A percentile compares a stretch with the other conserved stretches of the same genome.
Conservation (phyloP, 2,329 filamentous ascomycete species). For the Aspergillus latus region DNA sequence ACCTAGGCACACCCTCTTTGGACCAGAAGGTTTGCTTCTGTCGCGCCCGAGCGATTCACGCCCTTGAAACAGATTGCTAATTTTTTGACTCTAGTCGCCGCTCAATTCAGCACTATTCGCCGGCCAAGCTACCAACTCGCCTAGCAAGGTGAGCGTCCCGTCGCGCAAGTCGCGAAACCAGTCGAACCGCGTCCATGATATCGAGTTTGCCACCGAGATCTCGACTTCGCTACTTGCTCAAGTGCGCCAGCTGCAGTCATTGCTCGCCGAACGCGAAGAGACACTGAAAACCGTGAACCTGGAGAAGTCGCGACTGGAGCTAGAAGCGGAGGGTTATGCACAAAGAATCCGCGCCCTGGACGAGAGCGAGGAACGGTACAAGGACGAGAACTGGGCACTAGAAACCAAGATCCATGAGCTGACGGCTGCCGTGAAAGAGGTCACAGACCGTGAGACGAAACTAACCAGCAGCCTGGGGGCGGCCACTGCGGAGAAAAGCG, state of each 20-base stretch:
- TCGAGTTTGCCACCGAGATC: slow-evolving; percentile 97
- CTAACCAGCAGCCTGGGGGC: slow-evolving; percentile 70
- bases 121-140: slow-evolving; percentile 78
- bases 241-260: slow-evolving; percentile 81
- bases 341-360: slow-evolving; percentile 80
- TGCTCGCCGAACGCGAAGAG: slow-evolving; percentile 85
- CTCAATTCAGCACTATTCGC: slow-evolving; percentile 77
- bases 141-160: slow-evolving; percentile 83
- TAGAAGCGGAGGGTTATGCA: slow-evolving; percentile 74
- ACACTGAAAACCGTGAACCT: slow-evolving; percentile 71
- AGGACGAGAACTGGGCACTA: slow-evolving; percentile 97
- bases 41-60: neutral
- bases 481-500: slow-evolving; percentile 71
- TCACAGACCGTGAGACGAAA: slow-evolving; percentile 78
- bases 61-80: slow-evolving; percentile 4
- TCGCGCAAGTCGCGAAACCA: slow-evolving; percentile 90
- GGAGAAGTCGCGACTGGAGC: slow-evolving; percentile 77
- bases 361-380: slow-evolving; percentile 93
- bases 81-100: slow-evolving; percentile 55
- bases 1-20: slow-evolving; percentile 45
- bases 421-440: slow-evolving; percentile 69
- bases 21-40: slow-evolving; percentile 46
- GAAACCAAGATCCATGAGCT: slow-evolving; percentile 90
- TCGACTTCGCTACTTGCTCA: slow-evolving; percentile 93
- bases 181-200: slow-evolving; percentile 84